Evolutionary conservation across 148 eudicot genomes (phyloP).

Genomic region (Mesembryanthemum crystallinum): DNA sequence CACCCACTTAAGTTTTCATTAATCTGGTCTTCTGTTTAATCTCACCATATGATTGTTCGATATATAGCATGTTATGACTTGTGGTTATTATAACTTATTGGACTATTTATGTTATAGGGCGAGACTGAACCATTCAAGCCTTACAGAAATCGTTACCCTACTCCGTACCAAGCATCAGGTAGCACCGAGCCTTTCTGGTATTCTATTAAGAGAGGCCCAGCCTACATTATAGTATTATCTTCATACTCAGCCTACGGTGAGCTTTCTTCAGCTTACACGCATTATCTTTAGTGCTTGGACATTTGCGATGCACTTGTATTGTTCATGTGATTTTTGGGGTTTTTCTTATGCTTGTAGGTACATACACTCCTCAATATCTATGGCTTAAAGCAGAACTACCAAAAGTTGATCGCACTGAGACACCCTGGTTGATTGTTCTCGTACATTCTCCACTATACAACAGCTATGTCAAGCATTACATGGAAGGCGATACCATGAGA

Average conservation of each 20-base stretch:
- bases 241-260: slow-evolving; percentile 88
- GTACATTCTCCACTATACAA: slow-evolving; percentile 37
- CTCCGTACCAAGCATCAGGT: slow-evolving; percentile 63
- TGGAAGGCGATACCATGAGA: slow-evolving; percentile 46
- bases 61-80: too few species aligned
- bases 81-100: background rate
- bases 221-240: slow-evolving; percentile 74
- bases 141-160: slow-evolving; percentile 51
- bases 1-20: background rate
- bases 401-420: slow-evolving; percentile 53
- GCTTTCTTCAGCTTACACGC: background rate
- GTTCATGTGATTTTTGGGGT: background rate
- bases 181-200: slow-evolving; percentile 81
- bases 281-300: background rate
- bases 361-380: slow-evolving; percentile 69
- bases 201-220: slow-evolving; percentile 90
- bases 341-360: slow-evolving; percentile 34
- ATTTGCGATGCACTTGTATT: too few species aligned
- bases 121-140: slow-evolving; percentile 76
- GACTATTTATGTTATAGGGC: slow-evolving; percentile 43
- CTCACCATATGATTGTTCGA: too few species aligned
- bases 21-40: too few species aligned
- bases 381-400: slow-evolving; percentile 72
- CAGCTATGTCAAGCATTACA: slow-evolving; percentile 35
- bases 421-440: slow-evolving; percentile 46